phyloP scores from a whole-genome alignment of 345 rosid genomes.

The rapeseed (Brassica napus) region DNA sequence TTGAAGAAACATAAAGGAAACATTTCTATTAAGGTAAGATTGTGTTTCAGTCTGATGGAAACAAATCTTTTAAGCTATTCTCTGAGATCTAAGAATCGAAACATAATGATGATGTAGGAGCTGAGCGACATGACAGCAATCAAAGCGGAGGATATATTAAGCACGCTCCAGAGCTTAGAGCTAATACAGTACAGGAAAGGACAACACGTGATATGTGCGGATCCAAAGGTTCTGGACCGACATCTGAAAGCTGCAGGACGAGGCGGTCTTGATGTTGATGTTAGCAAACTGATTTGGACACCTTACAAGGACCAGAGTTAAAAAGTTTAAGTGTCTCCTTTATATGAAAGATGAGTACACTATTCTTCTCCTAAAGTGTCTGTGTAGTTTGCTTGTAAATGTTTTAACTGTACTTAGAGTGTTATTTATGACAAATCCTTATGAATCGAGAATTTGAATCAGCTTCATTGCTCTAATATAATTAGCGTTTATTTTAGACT shows the following conservation, averaged over 20 bases:
- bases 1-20: conserved; percentile 94
- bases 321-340: neutral
- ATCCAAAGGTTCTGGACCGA: conserved; percentile 92
- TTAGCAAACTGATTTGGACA: conserved; percentile 49
- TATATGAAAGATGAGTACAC: neutral
- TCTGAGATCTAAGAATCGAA: neutral
- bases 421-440: neutral
- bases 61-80: neutral
- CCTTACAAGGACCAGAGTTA: neutral
- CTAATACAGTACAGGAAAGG: conserved; percentile 95
- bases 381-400: neutral
- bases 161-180: conserved; percentile 89
- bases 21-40: conserved; percentile 81
- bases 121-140: conserved; percentile 99
- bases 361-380: neutral
- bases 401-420: conserved; percentile 10
- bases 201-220: conserved; percentile 96
- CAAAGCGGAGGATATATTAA: conserved; percentile 85
- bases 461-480: neutral
- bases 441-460: neutral
- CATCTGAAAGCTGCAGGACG: conserved; percentile 96
- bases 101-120: neutral
- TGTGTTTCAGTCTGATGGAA: neutral
- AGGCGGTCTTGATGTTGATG: conserved; percentile 97
- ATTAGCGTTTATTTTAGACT: too few relatives aligned